A percentile compares a stretch with the other conserved stretches of the same genome.
phyloP scores from a whole-genome alignment of 805 yeast species.

The Yamadazyma akitaensis region DNA sequence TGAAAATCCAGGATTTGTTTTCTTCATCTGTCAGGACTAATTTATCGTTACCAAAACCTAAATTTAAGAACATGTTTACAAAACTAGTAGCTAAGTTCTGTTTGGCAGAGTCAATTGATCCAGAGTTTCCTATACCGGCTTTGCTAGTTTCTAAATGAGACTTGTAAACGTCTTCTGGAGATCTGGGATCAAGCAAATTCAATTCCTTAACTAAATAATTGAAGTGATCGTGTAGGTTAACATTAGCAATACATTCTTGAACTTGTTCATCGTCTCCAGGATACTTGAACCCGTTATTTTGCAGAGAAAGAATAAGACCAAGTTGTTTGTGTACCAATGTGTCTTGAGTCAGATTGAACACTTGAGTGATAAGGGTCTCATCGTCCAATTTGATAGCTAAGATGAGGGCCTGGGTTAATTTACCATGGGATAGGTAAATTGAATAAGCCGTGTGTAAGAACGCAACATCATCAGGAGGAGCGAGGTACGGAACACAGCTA shows the following conservation, averaged over 20 bases:
- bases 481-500: conserved; percentile 92
- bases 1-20: conserved; percentile 78
- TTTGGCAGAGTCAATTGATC: conserved; percentile 76
- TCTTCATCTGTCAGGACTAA: conserved; percentile 72
- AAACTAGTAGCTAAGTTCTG: conserved; percentile 94
- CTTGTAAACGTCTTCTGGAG: conserved; percentile 93
- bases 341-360: conserved; percentile 79
- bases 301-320: conserved; percentile 84
- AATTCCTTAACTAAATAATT: conserved; percentile 73
- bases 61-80: conserved; percentile 85
- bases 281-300: conserved; percentile 71
- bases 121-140: conserved; percentile 56
- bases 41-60: conserved; percentile 88
- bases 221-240: conserved; percentile 73
- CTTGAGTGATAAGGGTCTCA: conserved; percentile 69
- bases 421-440: conserved; percentile 74
- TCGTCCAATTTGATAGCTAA: conserved; percentile 88
- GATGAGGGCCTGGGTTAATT: conserved; percentile 84
- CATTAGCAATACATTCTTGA: conserved; percentile 81
- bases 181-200: conserved; percentile 82
- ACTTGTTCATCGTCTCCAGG: conserved; percentile 64
- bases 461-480: conserved; percentile 88
- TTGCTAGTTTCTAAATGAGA: conserved; percentile 77
- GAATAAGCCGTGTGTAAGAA: conserved; percentile 86
- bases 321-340: conserved; percentile 77